Conservation (phyloP, 2,329 filamentous ascomycete species). For the Fusarium sp. region DNA sequence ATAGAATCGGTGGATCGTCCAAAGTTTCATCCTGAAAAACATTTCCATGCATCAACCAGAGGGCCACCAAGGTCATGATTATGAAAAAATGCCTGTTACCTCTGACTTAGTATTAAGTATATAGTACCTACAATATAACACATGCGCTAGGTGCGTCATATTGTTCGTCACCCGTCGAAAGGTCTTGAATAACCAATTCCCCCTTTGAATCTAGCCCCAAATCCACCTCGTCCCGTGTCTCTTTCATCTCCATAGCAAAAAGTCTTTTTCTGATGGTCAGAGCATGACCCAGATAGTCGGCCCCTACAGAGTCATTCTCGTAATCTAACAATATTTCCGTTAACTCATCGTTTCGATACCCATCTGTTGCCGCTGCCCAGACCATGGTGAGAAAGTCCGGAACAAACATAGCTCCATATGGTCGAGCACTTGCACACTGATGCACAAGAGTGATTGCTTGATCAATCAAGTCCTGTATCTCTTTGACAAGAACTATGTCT, state of each 20-base stretch:
- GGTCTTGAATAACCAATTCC: not conserved
- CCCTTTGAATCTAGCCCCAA: not conserved
- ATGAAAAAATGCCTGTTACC: not conserved
- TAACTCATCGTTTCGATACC: constrained; percentile 22
- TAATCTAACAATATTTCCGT: constrained; percentile 31
- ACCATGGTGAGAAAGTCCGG: constrained; percentile 36
- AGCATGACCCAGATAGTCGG: constrained; percentile 36
- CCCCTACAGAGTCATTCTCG: constrained; percentile 33
- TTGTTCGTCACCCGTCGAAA: not conserved
- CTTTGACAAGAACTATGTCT: not conserved
- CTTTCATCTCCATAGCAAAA: constrained; percentile 22
- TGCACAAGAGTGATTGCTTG: constrained; percentile 29
- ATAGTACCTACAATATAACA: not conserved
- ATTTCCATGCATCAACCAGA: not conserved
- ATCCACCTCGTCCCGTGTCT: not conserved
- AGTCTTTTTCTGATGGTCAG: constrained; percentile 18
- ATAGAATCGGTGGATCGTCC: not conserved
- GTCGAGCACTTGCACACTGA: constrained; percentile 28
- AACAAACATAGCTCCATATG: constrained; percentile 36
- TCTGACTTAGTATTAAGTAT: too few relatives aligned
- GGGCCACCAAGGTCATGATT: not conserved
- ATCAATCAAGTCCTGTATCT: constrained; percentile 23
- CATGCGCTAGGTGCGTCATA: constrained; percentile 1
- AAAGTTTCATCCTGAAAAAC: too few relatives aligned
- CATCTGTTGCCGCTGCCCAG: constrained; percentile 32